Conservation (phyloP, 1,284 basidiomycete species). For the Ustanciosporium gigantosporum region DNA sequence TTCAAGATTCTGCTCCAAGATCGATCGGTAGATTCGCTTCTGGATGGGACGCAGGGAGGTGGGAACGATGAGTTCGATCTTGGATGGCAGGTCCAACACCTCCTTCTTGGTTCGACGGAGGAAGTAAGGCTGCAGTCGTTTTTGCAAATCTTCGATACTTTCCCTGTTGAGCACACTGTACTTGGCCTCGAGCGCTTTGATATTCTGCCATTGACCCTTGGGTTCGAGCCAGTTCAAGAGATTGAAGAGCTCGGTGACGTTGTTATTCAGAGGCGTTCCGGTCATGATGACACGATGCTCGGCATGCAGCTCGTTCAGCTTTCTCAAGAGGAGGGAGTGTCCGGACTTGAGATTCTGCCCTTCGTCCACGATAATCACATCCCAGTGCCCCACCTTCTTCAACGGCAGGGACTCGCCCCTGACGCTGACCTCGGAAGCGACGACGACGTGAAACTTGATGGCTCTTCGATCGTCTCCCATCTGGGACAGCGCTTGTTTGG, state of each 20-base stretch:
- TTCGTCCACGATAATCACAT: slow-evolving; percentile 87
- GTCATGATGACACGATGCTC: slow-evolving; percentile 88
- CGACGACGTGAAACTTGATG: slow-evolving; percentile 46
- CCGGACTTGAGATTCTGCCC: slow-evolving; percentile 71
- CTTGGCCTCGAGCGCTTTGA: slow-evolving; percentile 32
- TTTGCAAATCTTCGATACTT: slow-evolving; percentile 71
- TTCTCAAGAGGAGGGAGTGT: slow-evolving; percentile 79
- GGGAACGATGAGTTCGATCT: slow-evolving; percentile 79
- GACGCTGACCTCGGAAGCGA: slow-evolving; percentile 68
- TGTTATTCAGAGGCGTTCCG: slow-evolving; percentile 93
- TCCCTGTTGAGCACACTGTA: slow-evolving; percentile 49
- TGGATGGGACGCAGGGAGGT: slow-evolving; percentile 86
- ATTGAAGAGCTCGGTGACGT: slow-evolving; percentile 73
- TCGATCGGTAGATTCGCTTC: slow-evolving; percentile 77
- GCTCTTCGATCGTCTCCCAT: slow-evolving; percentile 63
- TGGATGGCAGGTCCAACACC: slow-evolving; percentile 86
- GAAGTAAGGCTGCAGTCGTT: slow-evolving; percentile 81
- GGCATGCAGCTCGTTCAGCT: slow-evolving; percentile 76
- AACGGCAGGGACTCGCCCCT: no score
- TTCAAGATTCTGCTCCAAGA: slow-evolving; percentile 42
- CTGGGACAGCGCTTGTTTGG: slow-evolving; percentile 63
- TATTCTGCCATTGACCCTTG: slow-evolving; percentile 35
- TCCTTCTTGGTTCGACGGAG: slow-evolving; percentile 88
- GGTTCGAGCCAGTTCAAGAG: slow-evolving; percentile 45
- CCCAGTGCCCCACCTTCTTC: slow-evolving; percentile 69